A percentile compares a stretch with the other conserved stretches of the same genome.
Evolutionary conservation across 192 early-diverging fungal species (phyloP).

Genomic region (Coemansia sp.): DNA sequence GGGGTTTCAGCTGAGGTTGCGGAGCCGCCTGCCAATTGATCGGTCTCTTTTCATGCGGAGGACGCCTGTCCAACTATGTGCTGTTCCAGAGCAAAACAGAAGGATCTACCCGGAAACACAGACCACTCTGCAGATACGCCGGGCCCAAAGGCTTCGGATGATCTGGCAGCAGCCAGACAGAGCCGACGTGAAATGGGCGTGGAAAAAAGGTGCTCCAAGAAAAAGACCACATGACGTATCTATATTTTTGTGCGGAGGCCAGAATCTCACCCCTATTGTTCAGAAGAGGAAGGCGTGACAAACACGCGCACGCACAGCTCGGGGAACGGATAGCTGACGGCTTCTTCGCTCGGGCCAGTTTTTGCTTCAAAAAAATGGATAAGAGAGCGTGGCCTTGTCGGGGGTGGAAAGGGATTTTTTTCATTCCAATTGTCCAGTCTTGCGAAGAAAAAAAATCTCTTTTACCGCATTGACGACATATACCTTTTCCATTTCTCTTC

Average conservation of each 20-base stretch:
- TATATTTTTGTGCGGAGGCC: background rate
- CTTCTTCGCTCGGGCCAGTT: background rate
- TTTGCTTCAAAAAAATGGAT: slow-evolving; percentile 2
- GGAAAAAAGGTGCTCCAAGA: background rate
- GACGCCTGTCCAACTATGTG: too few species aligned
- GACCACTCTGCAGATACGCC: background rate
- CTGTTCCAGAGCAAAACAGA: background rate
- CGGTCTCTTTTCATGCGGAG: too few species aligned
- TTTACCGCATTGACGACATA: background rate
- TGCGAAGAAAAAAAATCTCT: background rate
- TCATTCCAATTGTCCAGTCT: background rate
- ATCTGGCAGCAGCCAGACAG: background rate
- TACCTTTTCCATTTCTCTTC: background rate
- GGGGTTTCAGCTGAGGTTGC: background rate
- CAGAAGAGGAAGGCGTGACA: background rate
- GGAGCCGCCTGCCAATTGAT: background rate
- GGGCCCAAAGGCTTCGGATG: background rate
- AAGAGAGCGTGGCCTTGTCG: background rate
- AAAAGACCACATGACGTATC: background rate
- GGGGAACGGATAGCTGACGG: background rate
- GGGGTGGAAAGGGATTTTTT: background rate
- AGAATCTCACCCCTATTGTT: background rate
- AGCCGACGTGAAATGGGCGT: background rate
- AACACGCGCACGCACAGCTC: background rate
- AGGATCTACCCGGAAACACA: background rate